Evolutionary conservation across 371 early-diverging fungal species (phyloP), one percentile per base, ranked within the genome.

Genomic region (Saksenaea vasiformis): DNA sequence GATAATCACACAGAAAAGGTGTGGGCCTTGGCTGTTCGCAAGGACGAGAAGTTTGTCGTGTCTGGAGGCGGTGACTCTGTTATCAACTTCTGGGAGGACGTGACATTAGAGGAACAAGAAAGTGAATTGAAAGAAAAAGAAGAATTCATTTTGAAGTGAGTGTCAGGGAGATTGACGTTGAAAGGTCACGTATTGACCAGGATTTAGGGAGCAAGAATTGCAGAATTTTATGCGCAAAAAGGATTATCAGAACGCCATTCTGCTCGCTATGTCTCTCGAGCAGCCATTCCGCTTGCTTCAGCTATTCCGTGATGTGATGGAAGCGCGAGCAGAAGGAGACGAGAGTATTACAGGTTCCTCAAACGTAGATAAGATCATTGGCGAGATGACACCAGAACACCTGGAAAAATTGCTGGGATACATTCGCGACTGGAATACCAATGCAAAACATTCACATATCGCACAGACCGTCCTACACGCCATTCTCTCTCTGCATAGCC

Each of bases 1-100:
- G 98, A 98, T 73, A 90, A 91, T 58, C 98, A 97, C 62, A 92
- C 94, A 7, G 97, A 96, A 68, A 95, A 94, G 77, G 88, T 97
- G 4, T 97, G 98, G 98, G 91, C 94, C 0, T 72, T 96, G 59
- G 85, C 93, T 28, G 85, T 90, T 26, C 83, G 86, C 57, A 79
- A 82, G 36, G 90, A 90, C 56, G 95, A 95, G 72, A 83, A 78
- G n/a, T 67, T 79, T 53, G 71, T 98, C 17, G 90, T 88, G 4
- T 87, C 96, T 13, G 98, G 95, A 26, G 93, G 93, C 36, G 95
- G 94, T 0, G 98, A 98, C 71, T 94, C 96, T 17, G 87, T 86
- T 31, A 89, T 98, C 64, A 87, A 89, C 58, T 72, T 98, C 14
- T 98, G 97, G 97, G 85, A 92, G 68, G 98, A 98, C 72, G 82